Percentiles rank a stretch among this genome's conserved stretches.
Evolutionary conservation across 1,284 basidiomycete genomes (phyloP).

Genomic region (Leccinum proximum): DNA sequence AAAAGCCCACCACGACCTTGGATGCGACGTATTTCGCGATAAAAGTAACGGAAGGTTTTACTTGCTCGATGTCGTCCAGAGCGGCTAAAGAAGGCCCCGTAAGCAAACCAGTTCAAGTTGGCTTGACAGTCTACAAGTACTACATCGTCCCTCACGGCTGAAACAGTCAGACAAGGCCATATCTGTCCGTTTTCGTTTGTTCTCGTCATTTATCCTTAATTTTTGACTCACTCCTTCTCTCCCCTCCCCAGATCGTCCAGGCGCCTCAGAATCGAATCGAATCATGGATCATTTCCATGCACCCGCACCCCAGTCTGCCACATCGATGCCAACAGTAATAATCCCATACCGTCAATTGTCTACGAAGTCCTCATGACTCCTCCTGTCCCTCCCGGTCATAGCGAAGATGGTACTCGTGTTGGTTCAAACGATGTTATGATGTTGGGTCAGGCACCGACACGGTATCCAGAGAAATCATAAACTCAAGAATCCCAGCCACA

Average conservation of each 20-base stretch:
- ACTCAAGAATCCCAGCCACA: conserved; percentile 11
- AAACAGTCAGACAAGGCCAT: background rate
- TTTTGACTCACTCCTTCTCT: background rate
- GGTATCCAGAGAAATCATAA: conserved; percentile 24
- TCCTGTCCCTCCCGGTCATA: conserved; percentile 51
- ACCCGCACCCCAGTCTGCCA: conserved; percentile 19
- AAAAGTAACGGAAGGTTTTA: no score
- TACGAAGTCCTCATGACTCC: conserved; percentile 52
- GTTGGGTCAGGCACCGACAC: conserved; percentile 29
- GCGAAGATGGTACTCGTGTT: conserved; percentile 29
- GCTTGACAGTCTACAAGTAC: background rate
- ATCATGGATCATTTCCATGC: background rate
- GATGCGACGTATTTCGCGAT: no score
- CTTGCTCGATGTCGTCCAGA: background rate
- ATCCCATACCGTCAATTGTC: conserved; percentile 19
- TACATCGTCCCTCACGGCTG: background rate
- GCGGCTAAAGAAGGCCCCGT: conserved; percentile 3
- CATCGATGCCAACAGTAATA: conserved; percentile 14
- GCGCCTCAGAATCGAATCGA: background rate
- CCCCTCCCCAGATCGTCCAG: background rate
- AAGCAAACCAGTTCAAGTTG: no score
- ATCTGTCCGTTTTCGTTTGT: conserved; percentile 4
- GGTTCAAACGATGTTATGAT: conserved; percentile 26
- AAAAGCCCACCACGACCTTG: no score
- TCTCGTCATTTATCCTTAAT: background rate